A percentile compares a stretch with the other conserved stretches of the same genome.
Evolutionary conservation across 2,329 filamentous ascomycete species (phyloP).

Genomic region (Alternaria atra): DNA sequence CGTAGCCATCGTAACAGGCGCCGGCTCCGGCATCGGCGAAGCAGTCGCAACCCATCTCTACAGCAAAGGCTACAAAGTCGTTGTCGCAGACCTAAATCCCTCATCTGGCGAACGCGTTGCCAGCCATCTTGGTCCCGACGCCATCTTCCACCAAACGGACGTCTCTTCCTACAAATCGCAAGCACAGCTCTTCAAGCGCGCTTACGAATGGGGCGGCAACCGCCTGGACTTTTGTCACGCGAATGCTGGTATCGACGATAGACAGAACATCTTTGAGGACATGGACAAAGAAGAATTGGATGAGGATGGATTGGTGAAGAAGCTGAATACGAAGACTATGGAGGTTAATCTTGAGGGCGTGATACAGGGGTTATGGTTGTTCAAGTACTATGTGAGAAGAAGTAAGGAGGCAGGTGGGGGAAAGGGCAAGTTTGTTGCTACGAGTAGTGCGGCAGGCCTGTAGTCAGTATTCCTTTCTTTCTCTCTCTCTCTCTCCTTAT

Average conservation of each 20-base stretch:
- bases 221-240: slow-evolving; percentile 55
- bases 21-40: slow-evolving; percentile 57
- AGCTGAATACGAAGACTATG: slow-evolving; percentile 51
- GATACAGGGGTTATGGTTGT: slow-evolving; percentile 55
- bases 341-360: slow-evolving; percentile 54
- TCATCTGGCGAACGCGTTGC: slow-evolving; percentile 38
- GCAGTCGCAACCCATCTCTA: slow-evolving; percentile 55
- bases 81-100: slow-evolving; percentile 57
- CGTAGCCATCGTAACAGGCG: slow-evolving; percentile 58
- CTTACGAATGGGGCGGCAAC: slow-evolving; percentile 55
- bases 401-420: slow-evolving; percentile 48
- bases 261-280: slow-evolving; percentile 49
- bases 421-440: slow-evolving; percentile 52
- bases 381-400: slow-evolving; percentile 53
- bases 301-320: slow-evolving; percentile 48
- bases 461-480: slow-evolving; percentile 37
- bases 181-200: slow-evolving; percentile 51
- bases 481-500: background rate
- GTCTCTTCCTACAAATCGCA: slow-evolving; percentile 53
- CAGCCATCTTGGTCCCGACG: slow-evolving; percentile 35
- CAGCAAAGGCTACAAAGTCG: slow-evolving; percentile 51
- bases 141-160: slow-evolving; percentile 52
- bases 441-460: slow-evolving; percentile 49
- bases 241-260: slow-evolving; percentile 56
- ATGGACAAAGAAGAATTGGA: slow-evolving; percentile 42